Evolutionary conservation across 2,329 filamentous ascomycete genomes (phyloP), one percentile per base, ranked within the genome.

Genomic region (Colletotrichum endophyticum): DNA sequence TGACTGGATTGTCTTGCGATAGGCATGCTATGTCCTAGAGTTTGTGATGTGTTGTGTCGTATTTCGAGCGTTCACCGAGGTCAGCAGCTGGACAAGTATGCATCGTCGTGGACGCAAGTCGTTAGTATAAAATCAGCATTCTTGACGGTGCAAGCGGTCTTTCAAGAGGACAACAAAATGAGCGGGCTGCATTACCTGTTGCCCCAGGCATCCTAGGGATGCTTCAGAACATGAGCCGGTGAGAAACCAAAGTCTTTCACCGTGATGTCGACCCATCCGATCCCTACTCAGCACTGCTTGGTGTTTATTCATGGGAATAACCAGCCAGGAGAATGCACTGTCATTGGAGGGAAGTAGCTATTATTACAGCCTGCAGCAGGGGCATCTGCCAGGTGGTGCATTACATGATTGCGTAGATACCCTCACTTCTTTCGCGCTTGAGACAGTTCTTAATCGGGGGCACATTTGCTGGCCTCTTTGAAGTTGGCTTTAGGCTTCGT

Each of bases 41-140:
- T 8, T 22, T 2, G 44, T 3, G 0, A 13, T 8, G 44, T 22
- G 44, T 22, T 13, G 11, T 22, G 11, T 49, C 3, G n/a, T 0
- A 22, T 49, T 8, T 12, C 2, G 44, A 22, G 11, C n/a, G 11
- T 22, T 49, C 19, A 12, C 39, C 19, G 39, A 12, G 19, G 39
- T 12, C 19, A 3, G 39, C 19, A 49, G 19, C 39, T 49, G 19
- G 39, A 19, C 39, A 44, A 44, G 19, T 5, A 19, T 49, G 19
- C 19, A 49, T n/a, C 9, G 3, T 49, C 19, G 39, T 49, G 9
- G 39, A 6, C 19, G 39, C 19, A 49, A n/a, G 39, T 4, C 5
- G 9, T n/a, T 0, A 12, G 19, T n/a, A 49, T n/a, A n/a, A 12
- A n/a, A 49, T 11, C 19, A n/a, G 19, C 39, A 6, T 49, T n/a